These are phyloP conservation scores for Protomyces lactucae-debilis DNA, from an alignment of 1,139 yeast species.

Conservation along the genomic window DNA sequence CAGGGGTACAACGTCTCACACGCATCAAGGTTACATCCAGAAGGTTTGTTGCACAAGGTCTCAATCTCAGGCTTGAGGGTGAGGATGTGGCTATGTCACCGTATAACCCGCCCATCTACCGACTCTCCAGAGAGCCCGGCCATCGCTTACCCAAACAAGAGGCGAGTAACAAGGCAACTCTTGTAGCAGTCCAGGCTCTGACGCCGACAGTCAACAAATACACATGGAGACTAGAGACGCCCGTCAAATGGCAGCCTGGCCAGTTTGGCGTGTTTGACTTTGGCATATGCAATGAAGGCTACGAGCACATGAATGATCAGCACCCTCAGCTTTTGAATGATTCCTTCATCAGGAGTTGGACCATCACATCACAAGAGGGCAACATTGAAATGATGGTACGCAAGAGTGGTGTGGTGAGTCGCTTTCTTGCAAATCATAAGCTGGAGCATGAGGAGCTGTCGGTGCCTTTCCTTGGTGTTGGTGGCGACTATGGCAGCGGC, in stretches of 20 bases:
- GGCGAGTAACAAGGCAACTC: neutral
- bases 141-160: slow-evolving; percentile 23
- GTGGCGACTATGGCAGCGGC: neutral
- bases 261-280: neutral
- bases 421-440: neutral
- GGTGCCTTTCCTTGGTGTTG: neutral
- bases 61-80: neutral
- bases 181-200: neutral
- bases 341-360: neutral
- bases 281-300: neutral
- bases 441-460: neutral
- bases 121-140: neutral
- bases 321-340: neutral
- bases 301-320: neutral
- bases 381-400: neutral
- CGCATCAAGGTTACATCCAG: neutral
- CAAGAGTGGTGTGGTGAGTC: neutral
- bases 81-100: neutral
- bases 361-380: neutral
- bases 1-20: neutral
- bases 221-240: neutral
- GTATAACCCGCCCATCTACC: neutral
- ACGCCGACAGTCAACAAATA: neutral
- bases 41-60: neutral
- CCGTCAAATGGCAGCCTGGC: neutral